Evolutionary conservation across 2,329 filamentous ascomycete genomes (phyloP), one percentile per base, ranked within the genome.

Genomic region (Huntiella bhutanensis): DNA sequence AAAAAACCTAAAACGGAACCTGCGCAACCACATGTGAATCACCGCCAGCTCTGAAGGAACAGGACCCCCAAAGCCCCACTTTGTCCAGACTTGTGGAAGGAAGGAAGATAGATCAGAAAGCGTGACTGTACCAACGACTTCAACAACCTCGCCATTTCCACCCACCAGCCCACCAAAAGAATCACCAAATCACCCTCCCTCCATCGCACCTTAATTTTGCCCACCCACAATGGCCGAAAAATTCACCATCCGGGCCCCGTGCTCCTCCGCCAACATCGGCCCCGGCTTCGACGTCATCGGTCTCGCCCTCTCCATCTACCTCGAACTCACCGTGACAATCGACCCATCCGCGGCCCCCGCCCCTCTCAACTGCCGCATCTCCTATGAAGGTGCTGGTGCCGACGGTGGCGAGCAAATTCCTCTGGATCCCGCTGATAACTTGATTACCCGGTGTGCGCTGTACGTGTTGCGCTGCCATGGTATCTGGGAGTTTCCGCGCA

Each of bases 261-360:
- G 84, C 67, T 96, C 88, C 51, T 95, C 87, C 51, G 88, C 88
- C 65, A 96, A 96, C 69, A 95, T 96, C 59, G 88, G 85, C 54
- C 88, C 88, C 42, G 88, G 88, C 49, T 98, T 96, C 70, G 88
- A 98, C 68, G 88, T 95, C 56, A 94, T 96, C 60, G 85, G 91
- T 54, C 79, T 98, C 51, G 88, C 88, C 6, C 72, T 98, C 54
- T 93, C 86, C 53, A 78, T 95, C 62, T 93, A 88, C 66, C 81
- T 98, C 53, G 87, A 95, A 66, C 69, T 96, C 48, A 73, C 78
- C 52, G 82, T 96, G 60, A 84, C 78, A 52, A 70, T 92, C 57
- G 74, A 82, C 61, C 33, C 41, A 11, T 16, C 19, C 34, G 11
- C 40, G 39, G 40, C 75, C 5, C 63, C 69, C 19, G 66, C 73